Evolutionary conservation across 2,329 filamentous ascomycete species (phyloP).

Genomic region (Eurotiales sp.): DNA sequence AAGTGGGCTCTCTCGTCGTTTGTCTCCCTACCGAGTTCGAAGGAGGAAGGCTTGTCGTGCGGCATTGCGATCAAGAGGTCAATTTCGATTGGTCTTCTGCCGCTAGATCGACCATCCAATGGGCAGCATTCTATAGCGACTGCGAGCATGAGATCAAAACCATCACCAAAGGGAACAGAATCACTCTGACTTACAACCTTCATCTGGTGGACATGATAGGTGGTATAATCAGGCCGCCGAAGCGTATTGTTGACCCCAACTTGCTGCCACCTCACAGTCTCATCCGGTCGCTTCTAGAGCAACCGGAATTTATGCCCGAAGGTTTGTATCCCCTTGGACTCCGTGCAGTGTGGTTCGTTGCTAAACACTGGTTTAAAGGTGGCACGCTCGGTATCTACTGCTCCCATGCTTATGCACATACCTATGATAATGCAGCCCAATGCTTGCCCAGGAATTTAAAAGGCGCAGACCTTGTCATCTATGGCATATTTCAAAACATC

Average conservation of each 20-base stretch:
- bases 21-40: constrained; percentile 41
- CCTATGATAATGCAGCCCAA: constrained; percentile 17
- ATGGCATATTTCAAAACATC: constrained; percentile 32
- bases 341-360: not conserved
- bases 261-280: not conserved
- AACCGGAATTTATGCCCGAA: constrained; percentile 33
- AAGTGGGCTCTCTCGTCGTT: constrained; percentile 55
- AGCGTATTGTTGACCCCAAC: constrained; percentile 1
- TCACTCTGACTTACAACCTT: constrained; percentile 61
- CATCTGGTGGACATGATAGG: constrained; percentile 40
- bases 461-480: constrained; percentile 46
- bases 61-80: constrained; percentile 26
- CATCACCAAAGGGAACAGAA: constrained; percentile 49
- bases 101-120: constrained; percentile 26
- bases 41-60: constrained; percentile 32
- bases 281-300: not conserved
- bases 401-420: constrained; percentile 48
- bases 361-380: constrained; percentile 27
- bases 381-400: constrained; percentile 45
- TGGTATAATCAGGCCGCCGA: constrained; percentile 3
- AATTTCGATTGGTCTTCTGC: constrained; percentile 26
- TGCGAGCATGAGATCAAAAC: constrained; percentile 39
- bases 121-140: constrained; percentile 38
- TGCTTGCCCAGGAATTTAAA: constrained; percentile 41
- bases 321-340: constrained; percentile 21